A percentile compares a stretch with the other conserved stretches of the same genome.
These are phyloP conservation scores for Syzygium jambos DNA, from an alignment of 345 rosid genomes.

Conservation along the genomic window DNA sequence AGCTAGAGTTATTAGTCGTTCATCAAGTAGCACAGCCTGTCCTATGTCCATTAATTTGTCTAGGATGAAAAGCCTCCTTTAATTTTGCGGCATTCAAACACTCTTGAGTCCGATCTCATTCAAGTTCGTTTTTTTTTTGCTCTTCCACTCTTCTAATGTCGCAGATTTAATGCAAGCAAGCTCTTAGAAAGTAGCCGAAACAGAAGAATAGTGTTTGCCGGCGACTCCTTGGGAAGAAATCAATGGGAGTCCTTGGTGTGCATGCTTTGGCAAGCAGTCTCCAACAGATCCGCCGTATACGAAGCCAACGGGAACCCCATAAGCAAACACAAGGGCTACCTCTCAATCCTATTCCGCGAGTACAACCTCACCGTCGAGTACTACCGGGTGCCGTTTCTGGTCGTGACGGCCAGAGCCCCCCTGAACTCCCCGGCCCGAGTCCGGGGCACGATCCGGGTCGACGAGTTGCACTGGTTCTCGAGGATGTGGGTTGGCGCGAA, in stretches of 20 bases:
- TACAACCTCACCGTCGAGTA: conserved; percentile 77
- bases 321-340: conserved; percentile 79
- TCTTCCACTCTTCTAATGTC: not conserved
- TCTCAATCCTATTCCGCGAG: conserved; percentile 55
- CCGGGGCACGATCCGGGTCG: conserved; percentile 42
- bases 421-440: conserved; percentile 23
- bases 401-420: conserved; percentile 47
- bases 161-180: conserved; percentile 71
- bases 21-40: too few relatives aligned
- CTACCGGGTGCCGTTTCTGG: conserved; percentile 72
- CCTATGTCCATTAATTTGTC: not conserved
- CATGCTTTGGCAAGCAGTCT: conserved; percentile 52
- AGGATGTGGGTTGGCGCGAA: conserved; percentile 58
- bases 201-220: conserved; percentile 77
- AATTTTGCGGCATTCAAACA: not conserved
- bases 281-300: conserved; percentile 50
- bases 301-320: conserved; percentile 69
- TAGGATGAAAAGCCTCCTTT: not conserved
- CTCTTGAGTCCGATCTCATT: not conserved
- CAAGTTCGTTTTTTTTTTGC: not conserved
- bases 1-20: too few relatives aligned
- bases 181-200: conserved; percentile 59
- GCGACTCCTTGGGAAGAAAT: conserved; percentile 87
- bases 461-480: conserved; percentile 59
- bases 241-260: conserved; percentile 90